Evolutionary conservation across 371 early-diverging fungal species (phyloP).

Genomic region (Vairimorpha ceranae): DNA sequence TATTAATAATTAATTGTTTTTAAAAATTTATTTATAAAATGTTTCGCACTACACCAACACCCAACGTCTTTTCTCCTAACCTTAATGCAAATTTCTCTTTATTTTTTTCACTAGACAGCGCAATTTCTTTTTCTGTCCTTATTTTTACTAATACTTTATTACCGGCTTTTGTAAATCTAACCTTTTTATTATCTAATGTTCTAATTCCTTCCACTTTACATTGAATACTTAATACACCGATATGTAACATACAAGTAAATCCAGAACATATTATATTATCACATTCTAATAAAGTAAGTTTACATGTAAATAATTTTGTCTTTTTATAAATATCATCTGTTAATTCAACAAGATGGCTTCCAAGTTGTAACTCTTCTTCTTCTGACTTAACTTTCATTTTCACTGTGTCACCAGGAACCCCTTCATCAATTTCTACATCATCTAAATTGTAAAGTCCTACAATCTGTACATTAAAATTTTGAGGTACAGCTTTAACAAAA

Average conservation of each 20-base stretch:
- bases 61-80: slow-evolving; percentile 62
- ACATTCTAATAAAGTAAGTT: slow-evolving; percentile 56
- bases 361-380: slow-evolving; percentile 55
- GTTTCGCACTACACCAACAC: slow-evolving; percentile 57
- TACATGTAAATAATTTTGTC: slow-evolving; percentile 54
- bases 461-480: slow-evolving; percentile 33
- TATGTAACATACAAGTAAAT: slow-evolving; percentile 61
- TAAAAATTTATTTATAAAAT: slow-evolving; percentile 46
- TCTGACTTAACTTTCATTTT: slow-evolving; percentile 56
- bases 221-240: slow-evolving; percentile 41
- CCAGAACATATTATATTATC: slow-evolving; percentile 58
- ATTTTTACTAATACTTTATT: slow-evolving; percentile 59
- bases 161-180: slow-evolving; percentile 56
- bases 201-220: slow-evolving; percentile 56
- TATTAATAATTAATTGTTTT: not conserved
- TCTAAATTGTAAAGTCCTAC: slow-evolving; percentile 53
- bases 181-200: slow-evolving; percentile 56
- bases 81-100: slow-evolving; percentile 61
- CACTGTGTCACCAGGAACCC: slow-evolving; percentile 56
- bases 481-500: slow-evolving; percentile 47
- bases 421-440: slow-evolving; percentile 60
- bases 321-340: slow-evolving; percentile 24
- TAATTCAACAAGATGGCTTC: slow-evolving; percentile 42
- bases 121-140: slow-evolving; percentile 29
- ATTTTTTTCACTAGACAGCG: slow-evolving; percentile 31